Percentiles rank a stretch among this genome's conserved stretches.
These are phyloP conservation scores for Cymbidium sinense DNA, from an alignment of 106 monocot genomes.

Conservation along the genomic window DNA sequence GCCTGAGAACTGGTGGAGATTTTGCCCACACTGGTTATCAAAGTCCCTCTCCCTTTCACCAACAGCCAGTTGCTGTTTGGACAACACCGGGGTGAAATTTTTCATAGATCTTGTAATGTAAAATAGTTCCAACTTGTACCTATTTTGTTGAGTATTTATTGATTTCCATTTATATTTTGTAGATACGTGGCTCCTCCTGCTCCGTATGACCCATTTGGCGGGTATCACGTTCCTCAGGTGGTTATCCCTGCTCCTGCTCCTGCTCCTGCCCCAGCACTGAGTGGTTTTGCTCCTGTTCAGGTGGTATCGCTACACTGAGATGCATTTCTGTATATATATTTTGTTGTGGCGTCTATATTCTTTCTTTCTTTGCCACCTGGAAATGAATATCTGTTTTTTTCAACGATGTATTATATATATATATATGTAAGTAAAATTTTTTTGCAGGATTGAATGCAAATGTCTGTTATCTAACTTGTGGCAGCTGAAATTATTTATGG, in stretches of 20 bases:
- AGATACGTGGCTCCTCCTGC: conserved; percentile 70
- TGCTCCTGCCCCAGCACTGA: conserved; percentile 46
- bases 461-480: too few relatives aligned
- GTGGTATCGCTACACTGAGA: conserved; percentile 15
- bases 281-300: conserved; percentile 81
- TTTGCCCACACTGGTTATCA: conserved; percentile 62
- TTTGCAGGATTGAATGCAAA: too few relatives aligned
- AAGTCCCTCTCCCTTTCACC: conserved; percentile 48
- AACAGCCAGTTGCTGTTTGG: conserved; percentile 58
- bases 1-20: conserved; percentile 79
- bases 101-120: not conserved
- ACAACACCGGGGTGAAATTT: conserved; percentile 60
- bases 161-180: not conserved
- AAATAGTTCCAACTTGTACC: not conserved
- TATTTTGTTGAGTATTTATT: not conserved
- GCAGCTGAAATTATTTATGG: too few relatives aligned
- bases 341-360: too few relatives aligned
- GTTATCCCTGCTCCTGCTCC: conserved; percentile 61
- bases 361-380: too few relatives aligned
- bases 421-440: too few relatives aligned
- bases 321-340: too few relatives aligned
- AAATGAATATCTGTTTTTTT: too few relatives aligned
- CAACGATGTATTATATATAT: too few relatives aligned
- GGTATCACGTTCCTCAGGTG: conserved; percentile 57
- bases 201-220: conserved; percentile 71